Percentiles rank a stretch among this genome's conserved stretches.
phyloP scores from a whole-genome alignment of 176 grass and related monocot genomes.

The Avena sativa region DNA sequence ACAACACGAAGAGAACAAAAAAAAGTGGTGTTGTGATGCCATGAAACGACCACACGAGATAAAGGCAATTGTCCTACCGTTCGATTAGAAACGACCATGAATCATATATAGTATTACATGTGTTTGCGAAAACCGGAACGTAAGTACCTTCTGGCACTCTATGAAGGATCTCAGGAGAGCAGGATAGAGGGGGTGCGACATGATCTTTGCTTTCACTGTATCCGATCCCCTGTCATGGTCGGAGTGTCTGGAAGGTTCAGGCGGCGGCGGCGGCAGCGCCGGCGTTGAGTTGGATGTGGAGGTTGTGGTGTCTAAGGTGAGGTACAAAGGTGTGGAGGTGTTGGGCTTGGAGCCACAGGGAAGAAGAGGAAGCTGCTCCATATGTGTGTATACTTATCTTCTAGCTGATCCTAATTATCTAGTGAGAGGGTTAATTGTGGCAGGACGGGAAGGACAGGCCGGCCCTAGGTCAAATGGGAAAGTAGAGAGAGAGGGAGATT shows the following conservation, averaged over 20 bases:
- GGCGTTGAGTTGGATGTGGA: conserved; percentile 30
- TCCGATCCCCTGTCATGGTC: conserved; percentile 39
- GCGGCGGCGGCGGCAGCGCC: not conserved
- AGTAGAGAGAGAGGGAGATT: not conserved
- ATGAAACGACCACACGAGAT: not conserved
- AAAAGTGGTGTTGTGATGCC: not conserved
- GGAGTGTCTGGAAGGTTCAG: conserved; percentile 38
- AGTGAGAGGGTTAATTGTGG: conserved; percentile 32
- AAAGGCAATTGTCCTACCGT: not conserved
- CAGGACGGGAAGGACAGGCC: conserved; percentile 23
- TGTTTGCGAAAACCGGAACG: not conserved
- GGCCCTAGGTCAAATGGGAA: conserved; percentile 39
- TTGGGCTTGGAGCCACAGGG: conserved; percentile 46
- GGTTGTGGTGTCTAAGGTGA: conserved; percentile 36
- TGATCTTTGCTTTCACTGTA: conserved; percentile 77
- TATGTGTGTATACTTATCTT: conserved; percentile 40
- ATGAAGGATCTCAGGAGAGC: conserved; percentile 73
- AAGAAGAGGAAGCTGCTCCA: conserved; percentile 64
- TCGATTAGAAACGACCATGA: not conserved
- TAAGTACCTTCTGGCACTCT: conserved; percentile 77
- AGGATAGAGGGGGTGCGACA: conserved; percentile 79
- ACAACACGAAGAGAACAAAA: not conserved
- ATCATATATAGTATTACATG: conserved; percentile 20
- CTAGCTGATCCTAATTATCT: conserved; percentile 42
- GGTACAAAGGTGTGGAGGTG: conserved; percentile 46